phyloP scores from a whole-genome alignment of 2,329 filamentous ascomycete genomes.

The Talaromyces sp. region DNA sequence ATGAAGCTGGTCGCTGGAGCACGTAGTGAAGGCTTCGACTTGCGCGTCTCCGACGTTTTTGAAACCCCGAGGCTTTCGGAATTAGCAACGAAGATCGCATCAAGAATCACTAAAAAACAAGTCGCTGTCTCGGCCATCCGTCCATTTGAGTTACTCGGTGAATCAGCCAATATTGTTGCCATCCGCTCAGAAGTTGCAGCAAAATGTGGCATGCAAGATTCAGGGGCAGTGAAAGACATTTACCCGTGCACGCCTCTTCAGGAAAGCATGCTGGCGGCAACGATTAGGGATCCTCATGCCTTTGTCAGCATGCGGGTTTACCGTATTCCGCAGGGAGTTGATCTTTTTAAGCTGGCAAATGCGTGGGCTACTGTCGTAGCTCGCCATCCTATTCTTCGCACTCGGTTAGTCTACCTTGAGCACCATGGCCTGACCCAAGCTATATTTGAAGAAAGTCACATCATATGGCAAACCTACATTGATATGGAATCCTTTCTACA shows the following conservation, averaged over 20 bases:
- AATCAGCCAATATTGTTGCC: neutral
- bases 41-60: conserved; percentile 2
- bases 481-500: neutral
- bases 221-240: conserved; percentile 24
- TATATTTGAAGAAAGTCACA: neutral
- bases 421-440: neutral
- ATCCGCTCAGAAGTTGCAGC: neutral
- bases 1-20: conserved; percentile 14
- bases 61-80: conserved; percentile 21
- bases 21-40: neutral
- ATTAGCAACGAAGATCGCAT: neutral
- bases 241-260: conserved; percentile 38
- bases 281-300: conserved; percentile 39
- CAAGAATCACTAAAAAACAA: neutral
- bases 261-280: conserved; percentile 24
- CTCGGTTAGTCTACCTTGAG: neutral
- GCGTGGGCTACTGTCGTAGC: neutral
- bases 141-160: neutral
- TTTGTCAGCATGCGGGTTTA: conserved; percentile 38
- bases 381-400: neutral
- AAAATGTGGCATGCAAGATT: neutral
- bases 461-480: neutral
- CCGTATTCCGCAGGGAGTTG: conserved; percentile 27
- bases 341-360: conserved; percentile 26
- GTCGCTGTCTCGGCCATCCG: neutral